Evolutionary conservation across 768 basidiomycete species (phyloP), one percentile per base, ranked within the genome.

Genomic region (Auricularia cornea): DNA sequence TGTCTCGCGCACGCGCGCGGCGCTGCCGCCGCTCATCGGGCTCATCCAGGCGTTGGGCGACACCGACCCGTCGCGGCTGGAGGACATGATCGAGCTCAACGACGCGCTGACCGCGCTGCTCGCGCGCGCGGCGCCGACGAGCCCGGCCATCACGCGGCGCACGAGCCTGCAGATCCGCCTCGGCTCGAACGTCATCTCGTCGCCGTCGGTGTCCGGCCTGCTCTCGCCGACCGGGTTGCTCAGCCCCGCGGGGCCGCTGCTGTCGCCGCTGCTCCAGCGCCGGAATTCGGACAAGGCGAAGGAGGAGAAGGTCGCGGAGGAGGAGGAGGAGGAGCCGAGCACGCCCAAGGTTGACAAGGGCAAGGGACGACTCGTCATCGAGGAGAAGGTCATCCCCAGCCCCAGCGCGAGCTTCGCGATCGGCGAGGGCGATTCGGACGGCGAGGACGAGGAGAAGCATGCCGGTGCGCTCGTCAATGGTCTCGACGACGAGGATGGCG

Each of bases 331-430:
- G 16, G 62, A 32, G 26, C 82, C 79, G 16, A 76, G 80, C 48
- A 89, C 87, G 23, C 88, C 89, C 0, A 80, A 80, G 59, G 70
- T 87, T 18, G 89, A 92, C 72, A 93, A 92, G 72, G 91, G 90
- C 62, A 92, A 92, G 73, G 84, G 80, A 26, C 82, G 82, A 32
- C 66, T 65, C 18, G 38, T 63, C 18, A 56, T 57, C 20, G 54
- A 57, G 54, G 54, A 57, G 54, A 57, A 57, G 54, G 54, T 57
- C 54, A 57, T 57, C 20, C 54, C 54, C 28, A 70, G 41, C 40
- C 35, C 35, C 10, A 65, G 41, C 40, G 59, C 62, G 57, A 62
- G 57, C 54, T 62, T 35, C 33, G 57, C 32, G 16, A 51, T 48
- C 28, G 72, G 75, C 40, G 54, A 41, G 20, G 54, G 38, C 23